A percentile compares a stretch with the other conserved stretches of the same genome.
Evolutionary conservation across 2,329 filamentous ascomycete genomes (phyloP).

Genomic region (Clonostachys sp.): DNA sequence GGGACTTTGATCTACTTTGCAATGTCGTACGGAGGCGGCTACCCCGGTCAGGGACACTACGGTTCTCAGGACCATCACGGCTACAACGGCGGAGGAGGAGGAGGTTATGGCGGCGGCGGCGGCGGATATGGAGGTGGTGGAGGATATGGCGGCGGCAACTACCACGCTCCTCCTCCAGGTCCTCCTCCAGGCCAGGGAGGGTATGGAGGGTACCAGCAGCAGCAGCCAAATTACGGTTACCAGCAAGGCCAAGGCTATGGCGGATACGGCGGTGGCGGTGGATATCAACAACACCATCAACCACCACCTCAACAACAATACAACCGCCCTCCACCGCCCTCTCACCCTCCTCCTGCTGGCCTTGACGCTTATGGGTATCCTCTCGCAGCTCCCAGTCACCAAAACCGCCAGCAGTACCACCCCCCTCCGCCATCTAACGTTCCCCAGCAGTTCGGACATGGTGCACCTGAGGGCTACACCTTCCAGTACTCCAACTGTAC

Average conservation of each 20-base stretch:
- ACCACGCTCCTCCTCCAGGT: conserved; percentile 8
- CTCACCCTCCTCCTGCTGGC: conserved; percentile 32
- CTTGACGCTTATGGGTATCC: conserved; percentile 44
- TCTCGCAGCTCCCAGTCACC: conserved; percentile 17
- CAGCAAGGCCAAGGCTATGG: conserved; percentile 2
- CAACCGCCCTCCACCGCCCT: conserved; percentile 16
- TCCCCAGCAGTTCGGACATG: conserved; percentile 59
- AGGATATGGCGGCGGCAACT: conserved; percentile 1
- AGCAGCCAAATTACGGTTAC: conserved; percentile 6
- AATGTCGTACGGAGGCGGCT: conserved; percentile 26
- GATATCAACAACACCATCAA: conserved; percentile 11
- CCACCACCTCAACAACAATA: conserved; percentile 11
- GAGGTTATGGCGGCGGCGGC: conserved; percentile 8
- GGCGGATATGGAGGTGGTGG: conserved; percentile 11
- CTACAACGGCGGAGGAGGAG: conserved; percentile 11
- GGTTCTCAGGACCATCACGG: conserved; percentile 21
- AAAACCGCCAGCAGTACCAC: conserved; percentile 15
- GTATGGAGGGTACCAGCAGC: conserved; percentile 14
- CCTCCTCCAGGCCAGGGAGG: conserved; percentile 8
- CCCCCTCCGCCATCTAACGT: conserved; percentile 40
- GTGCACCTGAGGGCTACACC: conserved; percentile 63
- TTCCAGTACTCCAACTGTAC: conserved; percentile 76
- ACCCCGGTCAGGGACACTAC: conserved; percentile 33
- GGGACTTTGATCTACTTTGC: not conserved
- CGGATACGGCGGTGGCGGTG: conserved; percentile 8